Base-by-base conservation (phyloP, 225 moss, liverwort and hornwort genomes). In the Polytrichum commune region DNA sequence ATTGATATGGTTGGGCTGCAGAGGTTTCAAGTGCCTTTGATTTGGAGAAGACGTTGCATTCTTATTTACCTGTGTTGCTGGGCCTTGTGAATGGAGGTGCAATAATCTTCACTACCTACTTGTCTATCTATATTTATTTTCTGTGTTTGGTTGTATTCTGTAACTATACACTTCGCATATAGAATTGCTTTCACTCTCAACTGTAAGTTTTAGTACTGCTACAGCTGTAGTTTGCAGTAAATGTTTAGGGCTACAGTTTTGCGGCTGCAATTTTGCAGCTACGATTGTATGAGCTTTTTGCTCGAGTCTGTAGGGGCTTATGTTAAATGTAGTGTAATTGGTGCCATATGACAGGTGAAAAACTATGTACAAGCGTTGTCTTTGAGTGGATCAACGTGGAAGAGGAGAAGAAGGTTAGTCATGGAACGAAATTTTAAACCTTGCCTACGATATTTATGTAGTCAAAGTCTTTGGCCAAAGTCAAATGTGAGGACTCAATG, bases 371-470 rank as follows among this genome's bases (percentile, higher is more conserved):
- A 55, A 73, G 75, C 64, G 66, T 89, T 60, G 78, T 78, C 16
- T 89, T 85, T 46, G 81, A 78, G 1, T 89, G 88, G 88, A 85
- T 69, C 24, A 89, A 89, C 25, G 79, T 86, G 71, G 88, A 85
- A 78, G 82, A 83, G 25, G 82, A 83, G 72, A 82, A 83, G 27
- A 81, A 89, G 88, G 88, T 88, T 18, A 57, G 46, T 46, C 46
- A 13, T 16, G 10, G 38, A 38, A 10, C 38, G 0, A 3, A 38
- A 38, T 38, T 38, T 46, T 46, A 46, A 46, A 46, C 46, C 4
- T 46, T 0, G 13, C 13, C 16, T 46, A 46, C 4, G 8, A 46
- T 32, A 13, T 38, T 46, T 16, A 46, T 13, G 13, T 46, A 46
- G 35, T 2, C 35, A 35, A 35, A 35, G 9, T 9, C 9, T 35